Evolutionary conservation across 768 basidiomycete species (phyloP).

Genomic region (Antrodiella citrinella): DNA sequence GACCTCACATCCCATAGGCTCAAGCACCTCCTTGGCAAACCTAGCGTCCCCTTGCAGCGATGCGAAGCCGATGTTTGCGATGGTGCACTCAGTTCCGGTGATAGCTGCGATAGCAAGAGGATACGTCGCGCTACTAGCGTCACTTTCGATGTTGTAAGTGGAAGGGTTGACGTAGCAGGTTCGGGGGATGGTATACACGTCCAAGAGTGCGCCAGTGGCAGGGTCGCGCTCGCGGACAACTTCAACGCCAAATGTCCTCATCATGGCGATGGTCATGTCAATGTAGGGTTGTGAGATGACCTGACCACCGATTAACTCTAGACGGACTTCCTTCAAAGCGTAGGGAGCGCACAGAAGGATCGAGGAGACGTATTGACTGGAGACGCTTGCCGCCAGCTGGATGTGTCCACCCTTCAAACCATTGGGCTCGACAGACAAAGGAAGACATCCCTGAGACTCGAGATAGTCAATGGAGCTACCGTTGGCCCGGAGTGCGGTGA

Average conservation of each 20-base stretch:
- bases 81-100: slow-evolving; percentile 94
- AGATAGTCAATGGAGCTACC: slow-evolving; percentile 72
- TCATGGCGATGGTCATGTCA: slow-evolving; percentile 99
- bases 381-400: slow-evolving; percentile 87
- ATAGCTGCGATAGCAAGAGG: slow-evolving; percentile 96
- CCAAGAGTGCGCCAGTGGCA: slow-evolving; percentile 50
- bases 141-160: slow-evolving; percentile 86
- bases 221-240: slow-evolving; percentile 62
- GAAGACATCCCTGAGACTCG: slow-evolving; percentile 79
- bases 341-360: slow-evolving; percentile 97
- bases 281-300: slow-evolving; percentile 99
- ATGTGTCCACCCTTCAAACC: slow-evolving; percentile 80
- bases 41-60: slow-evolving; percentile 97
- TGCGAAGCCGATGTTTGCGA: slow-evolving; percentile 80
- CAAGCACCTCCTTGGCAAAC: slow-evolving; percentile 88
- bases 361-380: slow-evolving; percentile 96
- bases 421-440: slow-evolving; percentile 74
- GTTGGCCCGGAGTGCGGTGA: slow-evolving; percentile 79
- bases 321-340: slow-evolving; percentile 69
- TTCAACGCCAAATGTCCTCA: slow-evolving; percentile 82
- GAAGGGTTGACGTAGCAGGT: slow-evolving; percentile 70
- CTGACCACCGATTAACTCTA: slow-evolving; percentile 87
- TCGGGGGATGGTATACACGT: slow-evolving; percentile 85
- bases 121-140: slow-evolving; percentile 94
- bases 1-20: slow-evolving; percentile 92